Conservation (phyloP, 139 green algal species). For the Chlorella sorokiniana region DNA sequence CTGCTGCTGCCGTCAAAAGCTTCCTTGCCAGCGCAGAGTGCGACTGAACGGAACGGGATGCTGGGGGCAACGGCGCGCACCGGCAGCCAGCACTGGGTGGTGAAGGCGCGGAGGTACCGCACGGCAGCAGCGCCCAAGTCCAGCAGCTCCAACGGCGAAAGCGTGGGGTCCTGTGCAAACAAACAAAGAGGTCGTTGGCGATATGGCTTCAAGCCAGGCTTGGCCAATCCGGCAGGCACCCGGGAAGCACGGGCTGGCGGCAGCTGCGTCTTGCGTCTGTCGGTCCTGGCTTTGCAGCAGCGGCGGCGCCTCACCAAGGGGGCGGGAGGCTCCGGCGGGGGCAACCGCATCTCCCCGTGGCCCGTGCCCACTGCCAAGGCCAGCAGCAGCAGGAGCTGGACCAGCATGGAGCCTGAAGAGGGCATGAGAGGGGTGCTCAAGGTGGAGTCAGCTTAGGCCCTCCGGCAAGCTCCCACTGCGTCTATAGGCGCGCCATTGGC, state of each 20-base stretch:
- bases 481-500: too few species aligned
- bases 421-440: neutral
- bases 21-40: too few species aligned
- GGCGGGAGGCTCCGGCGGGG: neutral
- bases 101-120: conserved; percentile 34
- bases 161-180: neutral
- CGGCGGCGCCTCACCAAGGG: neutral
- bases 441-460: too few species aligned
- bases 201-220: neutral
- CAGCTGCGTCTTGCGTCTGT: neutral
- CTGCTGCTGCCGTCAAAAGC: too few species aligned
- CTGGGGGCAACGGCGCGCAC: too few species aligned
- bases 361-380: neutral
- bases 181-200: too few species aligned
- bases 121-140: conserved; percentile 18
- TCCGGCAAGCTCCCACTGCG: too few species aligned
- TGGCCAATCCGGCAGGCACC: neutral
- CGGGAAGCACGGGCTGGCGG: neutral
- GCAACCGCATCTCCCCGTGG: neutral
- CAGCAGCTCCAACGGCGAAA: conserved; percentile 8
- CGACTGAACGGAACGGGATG: too few species aligned
- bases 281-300: neutral
- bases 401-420: neutral
- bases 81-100: conserved; percentile 25
- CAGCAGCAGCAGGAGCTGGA: neutral